Conservation (phyloP, 2,329 filamentous ascomycete species). For the Pyricularia pennisetigena region DNA sequence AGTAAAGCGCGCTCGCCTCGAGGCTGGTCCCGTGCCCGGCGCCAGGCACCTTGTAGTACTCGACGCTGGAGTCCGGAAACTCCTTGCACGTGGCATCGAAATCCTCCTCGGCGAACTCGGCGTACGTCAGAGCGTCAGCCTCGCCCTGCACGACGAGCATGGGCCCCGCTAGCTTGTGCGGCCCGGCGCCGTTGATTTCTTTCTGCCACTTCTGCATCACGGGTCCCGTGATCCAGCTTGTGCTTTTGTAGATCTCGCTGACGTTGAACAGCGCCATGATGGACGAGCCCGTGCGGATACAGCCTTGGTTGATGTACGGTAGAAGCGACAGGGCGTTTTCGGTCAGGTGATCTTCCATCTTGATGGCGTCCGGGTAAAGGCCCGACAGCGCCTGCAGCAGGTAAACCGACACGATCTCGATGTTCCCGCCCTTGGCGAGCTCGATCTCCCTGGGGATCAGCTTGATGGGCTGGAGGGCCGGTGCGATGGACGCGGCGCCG, state of each 20-base stretch:
- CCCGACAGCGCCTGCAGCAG: constrained; percentile 10
- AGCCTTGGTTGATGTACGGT: constrained; percentile 7
- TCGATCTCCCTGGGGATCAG: constrained; percentile 8
- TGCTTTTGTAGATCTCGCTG: constrained; percentile 9
- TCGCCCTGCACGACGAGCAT: constrained; percentile 15
- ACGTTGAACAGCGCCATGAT: constrained; percentile 7
- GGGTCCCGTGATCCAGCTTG: constrained; percentile 7
- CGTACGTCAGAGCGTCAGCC: constrained; percentile 9
- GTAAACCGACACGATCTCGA: constrained; percentile 9
- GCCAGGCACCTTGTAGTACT: background rate
- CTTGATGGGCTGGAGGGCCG: constrained; percentile 7
- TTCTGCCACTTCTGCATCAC: background rate
- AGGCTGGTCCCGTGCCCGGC: background rate
- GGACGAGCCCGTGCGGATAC: constrained; percentile 8
- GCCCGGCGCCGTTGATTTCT: constrained; percentile 11
- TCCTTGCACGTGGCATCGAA: background rate
- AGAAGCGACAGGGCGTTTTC: constrained; percentile 4
- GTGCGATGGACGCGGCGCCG: constrained; percentile 9
- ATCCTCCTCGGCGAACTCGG: background rate
- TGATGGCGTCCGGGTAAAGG: constrained; percentile 8
- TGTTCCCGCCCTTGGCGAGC: constrained; percentile 6
- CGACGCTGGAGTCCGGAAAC: too few species aligned
- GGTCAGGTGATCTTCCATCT: constrained; percentile 10
- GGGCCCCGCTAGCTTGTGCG: constrained; percentile 12
- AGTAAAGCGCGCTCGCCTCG: constrained; percentile 6